Conservation (phyloP, 164 flowering plant genomes). For the Umbellularia californica region DNA sequence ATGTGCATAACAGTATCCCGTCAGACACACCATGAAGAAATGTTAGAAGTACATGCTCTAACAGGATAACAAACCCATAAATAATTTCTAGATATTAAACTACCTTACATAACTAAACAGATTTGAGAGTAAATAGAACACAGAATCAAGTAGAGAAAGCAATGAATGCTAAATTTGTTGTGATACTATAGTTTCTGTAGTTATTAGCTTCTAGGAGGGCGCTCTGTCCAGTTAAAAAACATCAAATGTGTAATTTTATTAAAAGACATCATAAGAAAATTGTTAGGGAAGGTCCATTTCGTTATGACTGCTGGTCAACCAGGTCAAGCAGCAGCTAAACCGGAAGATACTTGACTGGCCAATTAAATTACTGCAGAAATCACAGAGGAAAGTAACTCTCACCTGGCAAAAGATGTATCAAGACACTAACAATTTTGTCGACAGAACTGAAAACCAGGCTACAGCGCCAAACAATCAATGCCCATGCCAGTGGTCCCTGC, state of each 20-base stretch:
- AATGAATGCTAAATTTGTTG: too few relatives aligned
- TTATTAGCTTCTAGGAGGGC: background rate
- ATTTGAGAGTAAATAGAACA: too few relatives aligned
- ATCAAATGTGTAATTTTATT: background rate
- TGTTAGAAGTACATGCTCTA: too few relatives aligned
- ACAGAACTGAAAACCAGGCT: slow-evolving; percentile 94
- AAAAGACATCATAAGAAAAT: background rate
- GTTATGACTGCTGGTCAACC: background rate
- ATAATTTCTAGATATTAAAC: too few relatives aligned
- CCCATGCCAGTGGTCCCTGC: slow-evolving; percentile 99
- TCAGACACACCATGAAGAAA: too few relatives aligned
- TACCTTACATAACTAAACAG: too few relatives aligned
- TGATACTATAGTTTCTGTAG: background rate
- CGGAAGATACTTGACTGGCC: background rate
- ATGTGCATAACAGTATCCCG: too few relatives aligned
- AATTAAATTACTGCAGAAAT: background rate
- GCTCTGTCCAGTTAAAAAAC: background rate
- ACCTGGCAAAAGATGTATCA: slow-evolving; percentile 97
- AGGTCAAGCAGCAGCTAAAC: background rate
- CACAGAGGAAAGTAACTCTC: slow-evolving; percentile 21
- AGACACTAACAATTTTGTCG: slow-evolving; percentile 92
- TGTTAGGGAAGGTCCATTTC: background rate
- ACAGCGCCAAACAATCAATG: slow-evolving; percentile 94
- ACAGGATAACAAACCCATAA: too few relatives aligned
- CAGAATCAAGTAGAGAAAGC: too few relatives aligned